Percentiles rank a stretch among this genome's conserved stretches.
Evolutionary conservation across 2,329 filamentous ascomycete species (phyloP).

Genomic region (Colletotrichum ledebouriae): DNA sequence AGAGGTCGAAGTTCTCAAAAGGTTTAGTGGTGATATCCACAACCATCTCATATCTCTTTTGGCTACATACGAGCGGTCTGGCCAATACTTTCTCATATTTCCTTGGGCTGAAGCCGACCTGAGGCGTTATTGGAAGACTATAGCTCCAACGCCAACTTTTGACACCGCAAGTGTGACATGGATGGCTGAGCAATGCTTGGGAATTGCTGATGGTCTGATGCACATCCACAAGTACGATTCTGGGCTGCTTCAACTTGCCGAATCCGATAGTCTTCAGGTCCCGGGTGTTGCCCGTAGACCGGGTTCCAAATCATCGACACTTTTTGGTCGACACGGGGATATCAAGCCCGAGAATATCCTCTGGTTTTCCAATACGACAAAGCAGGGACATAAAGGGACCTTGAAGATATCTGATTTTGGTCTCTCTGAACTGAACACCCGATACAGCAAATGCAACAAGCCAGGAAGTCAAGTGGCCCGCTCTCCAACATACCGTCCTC

Average conservation of each 20-base stretch:
- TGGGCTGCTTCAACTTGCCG: no score
- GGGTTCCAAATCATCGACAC: no score
- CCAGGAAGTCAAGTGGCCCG: background rate
- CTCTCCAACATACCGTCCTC: constrained; percentile 28
- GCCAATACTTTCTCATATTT: background rate
- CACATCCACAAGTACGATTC: constrained; percentile 1
- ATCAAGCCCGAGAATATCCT: constrained; percentile 29
- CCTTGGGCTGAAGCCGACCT: constrained; percentile 9
- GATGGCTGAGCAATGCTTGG: background rate
- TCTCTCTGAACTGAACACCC: background rate
- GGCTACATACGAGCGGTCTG: background rate
- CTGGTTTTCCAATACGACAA: background rate
- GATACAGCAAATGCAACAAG: background rate
- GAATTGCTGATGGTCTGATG: background rate
- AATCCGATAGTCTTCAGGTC: no score
- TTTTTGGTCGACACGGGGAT: constrained; percentile 17
- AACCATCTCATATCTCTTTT: background rate
- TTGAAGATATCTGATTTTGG: constrained; percentile 19
- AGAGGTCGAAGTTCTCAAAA: background rate
- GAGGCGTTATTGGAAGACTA: background rate
- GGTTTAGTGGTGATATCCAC: background rate
- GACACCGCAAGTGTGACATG: background rate
- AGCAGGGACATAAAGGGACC: background rate
- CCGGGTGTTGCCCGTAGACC: no score
- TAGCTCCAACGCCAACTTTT: background rate